Conservation (phyloP, 2,329 filamentous ascomycete genomes). For the Aureobasidium namibiae region DNA sequence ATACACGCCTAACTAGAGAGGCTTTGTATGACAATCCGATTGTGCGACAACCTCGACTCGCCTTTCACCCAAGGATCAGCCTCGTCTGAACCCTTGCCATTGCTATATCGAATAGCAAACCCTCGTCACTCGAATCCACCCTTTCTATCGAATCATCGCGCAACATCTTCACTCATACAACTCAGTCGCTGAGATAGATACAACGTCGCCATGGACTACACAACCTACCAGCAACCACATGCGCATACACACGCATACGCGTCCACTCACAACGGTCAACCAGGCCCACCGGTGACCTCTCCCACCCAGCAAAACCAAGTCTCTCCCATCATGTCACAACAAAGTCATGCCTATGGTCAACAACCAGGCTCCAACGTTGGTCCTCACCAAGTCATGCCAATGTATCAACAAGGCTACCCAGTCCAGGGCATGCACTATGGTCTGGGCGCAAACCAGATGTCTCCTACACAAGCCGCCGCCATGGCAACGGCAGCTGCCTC, state of each 20-base stretch:
- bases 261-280: constrained; percentile 32
- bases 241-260: constrained; percentile 21
- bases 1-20: not conserved
- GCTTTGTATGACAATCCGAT: not conserved
- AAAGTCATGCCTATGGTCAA: constrained; percentile 54
- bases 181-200: not conserved
- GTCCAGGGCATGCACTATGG: constrained; percentile 61
- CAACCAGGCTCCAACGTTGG: constrained; percentile 53
- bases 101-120: not conserved
- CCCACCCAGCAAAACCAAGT: constrained; percentile 63
- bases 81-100: not conserved
- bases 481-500: constrained; percentile 78
- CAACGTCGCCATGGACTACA: constrained; percentile 38
- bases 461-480: constrained; percentile 66
- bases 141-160: not conserved
- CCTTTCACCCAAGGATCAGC: not conserved
- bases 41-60: not conserved
- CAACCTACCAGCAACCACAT: constrained; percentile 40
- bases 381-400: constrained; percentile 52
- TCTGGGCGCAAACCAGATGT: constrained; percentile 64
- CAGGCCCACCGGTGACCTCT: constrained; percentile 54
- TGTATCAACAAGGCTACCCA: constrained; percentile 70
- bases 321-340: constrained; percentile 72
- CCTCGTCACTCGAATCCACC: not conserved
- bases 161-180: not conserved